Conservation (phyloP, 2,329 filamentous ascomycete species). For the Verticillium albo-atrum region DNA sequence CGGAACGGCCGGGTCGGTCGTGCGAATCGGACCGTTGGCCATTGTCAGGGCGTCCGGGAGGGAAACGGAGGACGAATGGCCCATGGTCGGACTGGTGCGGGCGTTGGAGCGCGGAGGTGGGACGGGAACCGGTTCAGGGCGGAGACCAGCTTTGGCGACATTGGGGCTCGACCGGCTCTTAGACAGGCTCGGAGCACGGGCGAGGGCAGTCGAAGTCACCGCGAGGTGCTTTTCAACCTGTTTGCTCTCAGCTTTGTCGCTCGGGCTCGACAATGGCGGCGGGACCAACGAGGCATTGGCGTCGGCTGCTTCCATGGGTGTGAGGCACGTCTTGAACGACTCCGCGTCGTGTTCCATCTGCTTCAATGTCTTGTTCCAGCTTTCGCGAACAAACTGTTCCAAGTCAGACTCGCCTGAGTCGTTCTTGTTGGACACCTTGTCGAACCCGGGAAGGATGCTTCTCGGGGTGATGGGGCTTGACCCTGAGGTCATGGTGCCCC, state of each 20-base stretch:
- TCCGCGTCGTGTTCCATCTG: conserved; percentile 10
- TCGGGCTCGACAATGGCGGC: conserved; percentile 1
- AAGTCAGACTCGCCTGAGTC: conserved; percentile 1
- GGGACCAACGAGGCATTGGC: conserved; percentile 2
- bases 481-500: not conserved
- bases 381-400: conserved; percentile 8
- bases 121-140: conserved; percentile 30
- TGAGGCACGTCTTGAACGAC: conserved; percentile 5
- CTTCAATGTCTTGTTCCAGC: conserved; percentile 6
- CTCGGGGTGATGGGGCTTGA: not conserved
- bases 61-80: conserved; percentile 1
- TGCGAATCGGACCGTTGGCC: not conserved
- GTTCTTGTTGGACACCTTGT: not conserved
- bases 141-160: conserved; percentile 20
- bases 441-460: not conserved
- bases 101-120: conserved; percentile 16
- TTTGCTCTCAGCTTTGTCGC: not conserved
- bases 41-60: not conserved
- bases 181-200: conserved; percentile 9
- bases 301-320: conserved; percentile 3
- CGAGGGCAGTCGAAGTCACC: not conserved
- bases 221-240: not conserved
- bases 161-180: conserved; percentile 19
- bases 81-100: conserved; percentile 18
- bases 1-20: not conserved